Evolutionary conservation across 1,284 basidiomycete species (phyloP).

Genomic region (Sporisorium sorghi): DNA sequence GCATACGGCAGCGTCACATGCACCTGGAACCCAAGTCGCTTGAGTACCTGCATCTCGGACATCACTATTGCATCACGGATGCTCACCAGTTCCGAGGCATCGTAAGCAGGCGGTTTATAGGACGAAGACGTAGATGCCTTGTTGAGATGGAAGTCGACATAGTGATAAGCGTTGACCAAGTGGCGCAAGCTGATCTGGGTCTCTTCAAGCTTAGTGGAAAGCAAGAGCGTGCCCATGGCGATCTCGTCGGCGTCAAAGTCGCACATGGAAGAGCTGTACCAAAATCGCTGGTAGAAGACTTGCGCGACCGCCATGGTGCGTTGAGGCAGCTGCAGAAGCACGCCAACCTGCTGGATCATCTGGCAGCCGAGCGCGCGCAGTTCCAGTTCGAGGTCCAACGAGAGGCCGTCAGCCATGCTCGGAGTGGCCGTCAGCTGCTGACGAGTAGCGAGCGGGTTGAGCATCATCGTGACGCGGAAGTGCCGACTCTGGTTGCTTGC

Average conservation of each 20-base stretch:
- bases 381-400: slow-evolving; percentile 83
- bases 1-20: slow-evolving; percentile 89
- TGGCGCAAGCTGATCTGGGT: slow-evolving; percentile 90
- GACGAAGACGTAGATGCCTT: slow-evolving; percentile 69
- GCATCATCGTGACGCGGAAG: slow-evolving; percentile 65
- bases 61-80: slow-evolving; percentile 82
- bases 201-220: slow-evolving; percentile 96
- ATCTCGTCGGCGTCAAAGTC: slow-evolving; percentile 91
- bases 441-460: slow-evolving; percentile 86
- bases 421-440: slow-evolving; percentile 83
- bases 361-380: slow-evolving; percentile 83
- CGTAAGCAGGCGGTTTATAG: slow-evolving; percentile 69
- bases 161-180: slow-evolving; percentile 92
- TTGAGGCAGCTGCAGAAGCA: slow-evolving; percentile 92
- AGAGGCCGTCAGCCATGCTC: slow-evolving; percentile 83
- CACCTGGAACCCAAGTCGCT: slow-evolving; percentile 73
- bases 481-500: not conserved
- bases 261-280: slow-evolving; percentile 92
- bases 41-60: slow-evolving; percentile 96
- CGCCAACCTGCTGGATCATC: slow-evolving; percentile 90
- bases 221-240: slow-evolving; percentile 89
- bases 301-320: slow-evolving; percentile 96
- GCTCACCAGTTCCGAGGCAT: slow-evolving; percentile 10
- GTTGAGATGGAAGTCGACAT: slow-evolving; percentile 72
- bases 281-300: slow-evolving; percentile 95